Base-by-base conservation (phyloP, 2,329 filamentous ascomycete genomes). In the Penicillium sp. region DNA sequence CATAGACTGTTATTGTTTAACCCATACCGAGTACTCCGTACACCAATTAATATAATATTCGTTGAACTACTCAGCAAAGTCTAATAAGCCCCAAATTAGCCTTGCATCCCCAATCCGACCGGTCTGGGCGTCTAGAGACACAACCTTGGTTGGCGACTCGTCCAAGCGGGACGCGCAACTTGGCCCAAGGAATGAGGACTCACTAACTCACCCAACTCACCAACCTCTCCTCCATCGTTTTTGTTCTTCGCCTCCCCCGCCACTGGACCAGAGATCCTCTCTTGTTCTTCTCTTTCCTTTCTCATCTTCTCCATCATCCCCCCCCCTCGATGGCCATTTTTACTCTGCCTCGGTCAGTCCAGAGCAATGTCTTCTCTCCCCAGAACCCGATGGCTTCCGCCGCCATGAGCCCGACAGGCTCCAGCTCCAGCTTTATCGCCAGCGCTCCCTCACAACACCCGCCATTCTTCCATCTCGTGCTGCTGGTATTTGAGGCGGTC, bases 401-500 rank as follows among this genome's bases (percentile, higher is more conserved):
- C 57, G 35, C 66, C 38, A 62, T 65, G 56, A 62, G 71, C 42
- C 54, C 55, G 53, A 64, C 68, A 65, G 59, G 61, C 60, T 66
- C 45, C 45, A 30, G 44, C n/a, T 12, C 30, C 15, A 24, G 40
- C 40, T 47, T 28, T 10, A 49, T 19, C 19, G 53, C 33, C 38
- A 47, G 19, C 45, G 49, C 68, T 26, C 76, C 79, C 62, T 68
- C 79, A 15, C 77, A 76, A 49, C 81, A 85, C 68, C 83, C 84
- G 4, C 74, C 81, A 12, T 77, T 86, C 61, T 76, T 79, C 19
- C 79, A 93, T 70, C 84, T 97, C 33, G 84, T 88, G 42, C 83
- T 96, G 28, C 88, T 97, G 62, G 93, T 98, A 69, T 97, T 97
- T 73, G 93, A 96, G 80, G 95, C 95, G 12, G 93, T 97, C 30